Evolutionary conservation across 2,329 filamentous ascomycete genomes (phyloP), one percentile per base, ranked within the genome.

Genomic region (Cladosporium sp.): DNA sequence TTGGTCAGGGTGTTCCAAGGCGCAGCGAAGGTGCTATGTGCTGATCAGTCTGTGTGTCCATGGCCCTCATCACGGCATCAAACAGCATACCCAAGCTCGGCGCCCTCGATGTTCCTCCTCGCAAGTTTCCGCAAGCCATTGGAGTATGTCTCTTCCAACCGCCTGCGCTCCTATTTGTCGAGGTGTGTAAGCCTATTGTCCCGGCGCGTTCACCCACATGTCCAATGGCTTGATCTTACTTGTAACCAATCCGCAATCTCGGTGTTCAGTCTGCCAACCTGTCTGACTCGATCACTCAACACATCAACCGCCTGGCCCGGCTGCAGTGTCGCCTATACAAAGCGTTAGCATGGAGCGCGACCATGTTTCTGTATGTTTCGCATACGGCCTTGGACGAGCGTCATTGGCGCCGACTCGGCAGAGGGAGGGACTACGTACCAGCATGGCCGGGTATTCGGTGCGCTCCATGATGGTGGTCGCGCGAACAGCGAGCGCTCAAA

Each of bases 191-290:
- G 45, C 18, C 18, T 38, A 18, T 12, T 32, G 42, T 40, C 38
- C 27, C 41, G 9, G 12, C 15, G 9, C 30, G 22, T 15, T 30
- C 48, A 33, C 45, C 51, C 13, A 8, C 51, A 54, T 22, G 25
- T 16, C 22, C 43, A 38, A 42, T 48, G 38, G 45, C 45, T 33
- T 20, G n/a, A 18, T 36, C 61, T 70, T 82, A 95, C 91, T 84
- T 92, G 86, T 55, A 98, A 79, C 89, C 92, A 98, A 72, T 97
- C 92, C 68, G 92, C 92, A 63, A 98, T 88, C 67, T 96, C 89
- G 60, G 77, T 72, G 70, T 98, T 96, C 72, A 95, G 74, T 69
- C 85, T 89, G 62, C 80, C 81, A 66, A 97, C 92, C 70, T 89
- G 82, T 70, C 86, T 87, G 60, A 97, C 81, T 63, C 93, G 88